A percentile compares a stretch with the other conserved stretches of the same genome.
Conservation (phyloP, 1,284 basidiomycete species). For the Sutorius eximius region DNA sequence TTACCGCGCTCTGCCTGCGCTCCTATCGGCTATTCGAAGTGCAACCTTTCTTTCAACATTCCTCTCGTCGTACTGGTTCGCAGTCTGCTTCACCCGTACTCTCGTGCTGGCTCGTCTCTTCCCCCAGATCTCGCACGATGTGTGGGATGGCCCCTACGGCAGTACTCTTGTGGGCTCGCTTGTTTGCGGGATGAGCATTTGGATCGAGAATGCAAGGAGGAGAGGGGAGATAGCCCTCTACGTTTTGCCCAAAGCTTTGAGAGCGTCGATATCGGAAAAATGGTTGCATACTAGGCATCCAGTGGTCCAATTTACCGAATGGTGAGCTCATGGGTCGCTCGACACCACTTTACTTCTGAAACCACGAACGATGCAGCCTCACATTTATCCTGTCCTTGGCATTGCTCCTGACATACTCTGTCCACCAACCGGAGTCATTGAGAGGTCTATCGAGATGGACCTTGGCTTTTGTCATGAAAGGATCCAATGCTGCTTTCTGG, state of each 20-base stretch:
- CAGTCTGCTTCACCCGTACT: constrained; percentile 67
- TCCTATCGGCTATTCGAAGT: constrained; percentile 58
- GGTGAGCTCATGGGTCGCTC: constrained; percentile 40
- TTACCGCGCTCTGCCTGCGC: constrained; percentile 39
- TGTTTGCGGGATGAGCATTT: constrained; percentile 72
- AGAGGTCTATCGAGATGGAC: constrained; percentile 73
- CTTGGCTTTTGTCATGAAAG: constrained; percentile 61
- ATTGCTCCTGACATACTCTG: constrained; percentile 61
- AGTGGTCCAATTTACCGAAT: constrained; percentile 47
- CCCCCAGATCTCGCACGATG: constrained; percentile 66
- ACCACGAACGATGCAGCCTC: constrained; percentile 31
- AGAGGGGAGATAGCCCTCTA: constrained; percentile 78
- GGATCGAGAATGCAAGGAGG: constrained; percentile 66
- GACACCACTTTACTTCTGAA: constrained; percentile 11
- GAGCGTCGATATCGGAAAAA: constrained; percentile 54
- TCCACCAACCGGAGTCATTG: constrained; percentile 58
- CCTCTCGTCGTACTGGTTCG: constrained; percentile 65
- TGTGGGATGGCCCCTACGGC: constrained; percentile 74
- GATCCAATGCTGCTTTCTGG: constrained; percentile 54
- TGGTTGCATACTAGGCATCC: constrained; percentile 49
- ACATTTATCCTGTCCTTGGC: constrained; percentile 64
- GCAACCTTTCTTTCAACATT: constrained; percentile 72
- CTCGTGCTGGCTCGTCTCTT: constrained; percentile 60
- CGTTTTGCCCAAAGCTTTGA: constrained; percentile 67
- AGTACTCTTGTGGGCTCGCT: constrained; percentile 66